These are phyloP conservation scores for Pelargonium myrrhifolium DNA, from an alignment of 441 rosid genomes.

Conservation along the genomic window DNA sequence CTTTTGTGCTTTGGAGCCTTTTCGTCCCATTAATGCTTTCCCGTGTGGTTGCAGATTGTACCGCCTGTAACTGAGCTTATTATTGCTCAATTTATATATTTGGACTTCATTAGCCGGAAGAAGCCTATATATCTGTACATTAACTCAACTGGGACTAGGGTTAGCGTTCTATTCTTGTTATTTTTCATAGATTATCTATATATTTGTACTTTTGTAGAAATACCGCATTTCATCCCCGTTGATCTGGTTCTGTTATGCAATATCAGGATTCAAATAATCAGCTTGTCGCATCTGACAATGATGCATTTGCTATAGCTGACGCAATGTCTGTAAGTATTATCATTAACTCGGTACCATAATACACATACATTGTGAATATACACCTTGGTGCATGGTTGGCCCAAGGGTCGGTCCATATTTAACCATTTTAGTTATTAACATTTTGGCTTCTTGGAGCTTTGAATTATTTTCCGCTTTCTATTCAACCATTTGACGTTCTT, in stretches of 20 bases:
- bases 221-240: constrained; percentile 7
- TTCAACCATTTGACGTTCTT: constrained; percentile 11
- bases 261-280: constrained; percentile 74
- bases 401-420: constrained; percentile 1
- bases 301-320: constrained; percentile 86
- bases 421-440: background rate
- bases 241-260: constrained; percentile 17
- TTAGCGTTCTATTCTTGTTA: constrained; percentile 18
- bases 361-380: background rate
- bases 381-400: background rate
- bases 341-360: background rate
- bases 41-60: constrained; percentile 48
- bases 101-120: constrained; percentile 56
- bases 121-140: constrained; percentile 77
- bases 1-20: constrained; percentile 6
- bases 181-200: background rate
- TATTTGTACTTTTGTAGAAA: background rate
- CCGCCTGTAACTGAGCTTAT: constrained; percentile 77
- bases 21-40: constrained; percentile 12
- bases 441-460: background rate
- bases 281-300: constrained; percentile 83
- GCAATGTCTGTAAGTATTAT: constrained; percentile 56
- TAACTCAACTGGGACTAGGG: constrained; percentile 84
- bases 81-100: constrained; percentile 71
- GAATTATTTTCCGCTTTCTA: constrained; percentile 1